Evolutionary conservation across 306 rosid genomes (phyloP), one percentile per base, ranked within the genome.

Genomic region (Vigna reflexopilosa): DNA sequence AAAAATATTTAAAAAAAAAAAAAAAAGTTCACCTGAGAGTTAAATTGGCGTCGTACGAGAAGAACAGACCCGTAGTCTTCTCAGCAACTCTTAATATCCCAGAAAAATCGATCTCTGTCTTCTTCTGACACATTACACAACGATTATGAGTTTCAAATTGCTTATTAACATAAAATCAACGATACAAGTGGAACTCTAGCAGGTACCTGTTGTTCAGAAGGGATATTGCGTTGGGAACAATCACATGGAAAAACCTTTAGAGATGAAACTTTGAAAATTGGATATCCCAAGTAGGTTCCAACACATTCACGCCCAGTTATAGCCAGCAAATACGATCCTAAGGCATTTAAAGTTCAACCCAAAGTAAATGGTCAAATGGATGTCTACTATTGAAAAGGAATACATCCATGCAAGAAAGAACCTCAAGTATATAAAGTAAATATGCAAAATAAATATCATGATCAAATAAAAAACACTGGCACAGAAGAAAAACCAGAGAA

Each of bases 211-310:
- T 93, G 98, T 45, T 93, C 96, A 52, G 84, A 68, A 59, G 96
- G 78, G 73, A 90, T 82, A 80, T 75, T 88, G 64, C 73, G 76
- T 32, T 88, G 88, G 52, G 99, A 85, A 85, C 84, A 90, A 80
- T 95, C 91, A 71, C 99, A 95, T 10, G 99, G 96, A 70, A 87
- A 93, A 86, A 90, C 82, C 83, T 93, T 91, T 87, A 93, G 56
- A 45, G 91, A 86, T 44, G 86, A 75, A 75, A 95, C 52, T 85
- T 88, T 93, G 83, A 72, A 92, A 76, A 95, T 90, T 20, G 96
- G 90, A 90, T 93, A 88, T 73, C 99, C 99, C 93, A 88, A 30
- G 88, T 92, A 91, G 62, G 95, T 83, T 56, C 99, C 99, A 63
- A 86, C 90, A 72, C 74, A 78, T 81, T 93, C 91, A 57, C 84